These are phyloP conservation scores for Tillandsia leiboldiana DNA, from an alignment of 176 grass and related monocot genomes.

Conservation along the genomic window DNA sequence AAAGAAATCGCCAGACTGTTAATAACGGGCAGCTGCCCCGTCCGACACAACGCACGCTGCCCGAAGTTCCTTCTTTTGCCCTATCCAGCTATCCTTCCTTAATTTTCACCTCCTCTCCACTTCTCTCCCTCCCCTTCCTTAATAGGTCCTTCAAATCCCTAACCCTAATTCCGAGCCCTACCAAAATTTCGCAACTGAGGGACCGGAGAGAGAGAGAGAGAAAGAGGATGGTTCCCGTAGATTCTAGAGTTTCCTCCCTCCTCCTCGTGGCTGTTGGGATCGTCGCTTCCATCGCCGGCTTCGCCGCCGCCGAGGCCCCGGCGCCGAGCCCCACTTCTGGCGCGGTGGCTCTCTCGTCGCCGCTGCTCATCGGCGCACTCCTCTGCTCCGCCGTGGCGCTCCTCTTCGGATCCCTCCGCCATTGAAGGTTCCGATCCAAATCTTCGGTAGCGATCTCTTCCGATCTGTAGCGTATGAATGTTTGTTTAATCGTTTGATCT, in stretches of 20 bases:
- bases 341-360: neutral
- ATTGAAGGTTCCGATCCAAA: neutral
- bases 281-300: neutral
- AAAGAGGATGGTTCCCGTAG: neutral
- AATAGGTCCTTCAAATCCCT: neutral
- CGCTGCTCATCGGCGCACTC: neutral
- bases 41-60: neutral
- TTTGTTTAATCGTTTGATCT: too few relatives aligned
- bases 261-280: neutral
- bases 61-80: neutral
- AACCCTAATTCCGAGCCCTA: neutral
- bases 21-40: neutral
- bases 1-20: neutral
- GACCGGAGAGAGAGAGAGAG: neutral
- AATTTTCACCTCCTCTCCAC: neutral
- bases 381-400: slow-evolving; percentile 4
- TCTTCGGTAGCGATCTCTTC: neutral
- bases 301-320: slow-evolving; percentile 8
- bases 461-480: too few relatives aligned
- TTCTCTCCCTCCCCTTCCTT: neutral
- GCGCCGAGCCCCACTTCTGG: slow-evolving; percentile 15
- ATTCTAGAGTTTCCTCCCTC: neutral
- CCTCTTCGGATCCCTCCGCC: slow-evolving; percentile 13
- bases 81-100: neutral
- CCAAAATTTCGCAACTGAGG: neutral